phyloP scores from a whole-genome alignment of 768 basidiomycete genomes.

The Mrakia gelida region DNA sequence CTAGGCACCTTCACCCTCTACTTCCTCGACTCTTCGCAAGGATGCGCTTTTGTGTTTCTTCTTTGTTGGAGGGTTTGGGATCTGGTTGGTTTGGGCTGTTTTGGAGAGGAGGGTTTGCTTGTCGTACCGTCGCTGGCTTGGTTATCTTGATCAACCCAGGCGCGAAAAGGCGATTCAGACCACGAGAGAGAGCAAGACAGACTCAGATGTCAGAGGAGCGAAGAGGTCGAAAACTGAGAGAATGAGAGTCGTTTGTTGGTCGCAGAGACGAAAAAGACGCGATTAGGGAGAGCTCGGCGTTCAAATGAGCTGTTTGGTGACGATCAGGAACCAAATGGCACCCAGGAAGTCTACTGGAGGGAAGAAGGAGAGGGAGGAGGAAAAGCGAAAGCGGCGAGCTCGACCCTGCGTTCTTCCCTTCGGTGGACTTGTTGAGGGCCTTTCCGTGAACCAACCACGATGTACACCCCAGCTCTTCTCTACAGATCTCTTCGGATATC shows the following conservation, averaged over 20 bases:
- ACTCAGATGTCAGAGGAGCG: too few species aligned
- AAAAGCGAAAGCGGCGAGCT: background rate
- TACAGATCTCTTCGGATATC: conserved; percentile 6
- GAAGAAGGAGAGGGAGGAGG: background rate
- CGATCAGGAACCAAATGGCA: too few species aligned
- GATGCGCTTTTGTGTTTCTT: too few species aligned
- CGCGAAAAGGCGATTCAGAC: conserved; percentile 6
- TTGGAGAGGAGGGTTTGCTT: background rate
- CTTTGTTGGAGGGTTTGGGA: background rate
- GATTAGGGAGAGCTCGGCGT: background rate
- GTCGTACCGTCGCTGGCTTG: conserved; percentile 22
- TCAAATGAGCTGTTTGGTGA: background rate
- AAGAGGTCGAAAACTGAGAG: background rate
- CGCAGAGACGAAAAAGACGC: background rate
- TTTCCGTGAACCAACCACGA: background rate
- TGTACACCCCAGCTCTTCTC: background rate
- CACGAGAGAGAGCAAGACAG: background rate
- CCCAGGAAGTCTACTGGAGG: background rate
- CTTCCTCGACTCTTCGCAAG: background rate
- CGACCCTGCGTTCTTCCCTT: background rate
- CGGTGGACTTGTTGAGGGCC: background rate
- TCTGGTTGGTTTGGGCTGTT: background rate
- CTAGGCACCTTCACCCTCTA: background rate
- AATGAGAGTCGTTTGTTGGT: background rate
- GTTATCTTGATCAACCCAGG: conserved; percentile 22